Evolutionary conservation across 495 filamentous ascomycete genomes (phyloP).

Genomic region (Chaetomium cochliodes): DNA sequence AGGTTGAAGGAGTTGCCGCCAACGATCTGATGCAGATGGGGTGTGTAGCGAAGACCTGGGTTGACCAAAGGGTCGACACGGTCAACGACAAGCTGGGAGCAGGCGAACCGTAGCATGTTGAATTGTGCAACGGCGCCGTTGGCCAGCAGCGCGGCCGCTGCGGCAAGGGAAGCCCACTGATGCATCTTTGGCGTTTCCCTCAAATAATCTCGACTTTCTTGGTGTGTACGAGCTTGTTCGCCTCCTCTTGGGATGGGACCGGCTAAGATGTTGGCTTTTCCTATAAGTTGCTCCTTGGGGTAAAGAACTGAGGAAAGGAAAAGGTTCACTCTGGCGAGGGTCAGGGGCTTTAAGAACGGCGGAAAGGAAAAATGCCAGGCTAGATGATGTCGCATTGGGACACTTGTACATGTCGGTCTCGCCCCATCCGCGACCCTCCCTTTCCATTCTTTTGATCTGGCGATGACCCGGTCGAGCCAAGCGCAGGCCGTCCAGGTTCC

Average conservation of each 20-base stretch:
- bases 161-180: slow-evolving; percentile 47
- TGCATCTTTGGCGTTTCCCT: slow-evolving; percentile 41
- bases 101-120: slow-evolving; percentile 57
- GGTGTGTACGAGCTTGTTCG: slow-evolving; percentile 19
- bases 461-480: slow-evolving; percentile 24
- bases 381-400: slow-evolving; percentile 14
- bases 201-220: slow-evolving; percentile 1
- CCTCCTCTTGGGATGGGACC: background rate
- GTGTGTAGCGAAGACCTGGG: slow-evolving; percentile 50
- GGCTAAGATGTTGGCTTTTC: background rate
- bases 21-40: slow-evolving; percentile 55
- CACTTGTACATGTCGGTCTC: slow-evolving; percentile 16
- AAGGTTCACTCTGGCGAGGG: background rate
- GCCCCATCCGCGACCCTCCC: background rate
- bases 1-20: slow-evolving; percentile 67
- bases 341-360: background rate
- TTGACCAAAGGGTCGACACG: slow-evolving; percentile 54
- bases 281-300: background rate
- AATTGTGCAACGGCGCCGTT: slow-evolving; percentile 46
- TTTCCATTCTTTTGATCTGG: background rate
- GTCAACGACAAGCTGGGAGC: slow-evolving; percentile 57
- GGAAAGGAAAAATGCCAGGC: background rate
- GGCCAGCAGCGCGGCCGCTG: slow-evolving; percentile 47
- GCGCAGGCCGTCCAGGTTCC: slow-evolving; percentile 25
- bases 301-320: background rate